A percentile compares a stretch with the other conserved stretches of the same genome.
Conservation (phyloP, 192 early-diverging fungal species). For the Entophlyctis helioformis region DNA sequence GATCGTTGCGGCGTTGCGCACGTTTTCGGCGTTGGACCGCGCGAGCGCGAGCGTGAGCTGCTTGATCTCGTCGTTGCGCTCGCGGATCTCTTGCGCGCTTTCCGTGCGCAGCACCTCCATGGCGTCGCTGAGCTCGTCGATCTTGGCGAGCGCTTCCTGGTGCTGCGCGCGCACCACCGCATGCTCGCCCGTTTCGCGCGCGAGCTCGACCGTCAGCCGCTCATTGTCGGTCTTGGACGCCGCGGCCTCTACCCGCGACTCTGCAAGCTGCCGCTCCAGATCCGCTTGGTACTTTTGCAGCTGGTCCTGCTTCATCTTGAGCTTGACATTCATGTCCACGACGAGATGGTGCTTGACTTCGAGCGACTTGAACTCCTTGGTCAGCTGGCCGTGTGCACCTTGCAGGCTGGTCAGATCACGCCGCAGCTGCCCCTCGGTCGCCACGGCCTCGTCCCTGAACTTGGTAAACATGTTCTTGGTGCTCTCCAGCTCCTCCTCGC, state of each 20-base stretch:
- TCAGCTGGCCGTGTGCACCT: constrained; percentile 13
- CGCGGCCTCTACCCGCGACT: not conserved
- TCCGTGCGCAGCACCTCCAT: constrained; percentile 22
- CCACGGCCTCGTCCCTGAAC: constrained; percentile 9
- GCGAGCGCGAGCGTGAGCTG: constrained; percentile 17
- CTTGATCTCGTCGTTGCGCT: constrained; percentile 22
- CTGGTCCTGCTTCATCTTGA: constrained; percentile 10
- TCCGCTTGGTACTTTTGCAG: constrained; percentile 12
- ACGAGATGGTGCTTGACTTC: constrained; percentile 14
- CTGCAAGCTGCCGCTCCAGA: constrained; percentile 5
- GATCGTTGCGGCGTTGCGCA: constrained; percentile 12
- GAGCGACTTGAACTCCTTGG: constrained; percentile 13
- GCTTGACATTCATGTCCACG: constrained; percentile 15
- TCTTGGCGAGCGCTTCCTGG: constrained; percentile 22
- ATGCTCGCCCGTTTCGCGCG: constrained; percentile 2
- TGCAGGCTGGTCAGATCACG: constrained; percentile 8
- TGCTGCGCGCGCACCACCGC: constrained; percentile 26
- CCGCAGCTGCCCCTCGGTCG: constrained; percentile 10
- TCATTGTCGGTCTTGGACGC: constrained; percentile 5
- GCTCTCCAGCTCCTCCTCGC: constrained; percentile 30
- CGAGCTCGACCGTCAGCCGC: constrained; percentile 7
- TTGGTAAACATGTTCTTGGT: constrained; percentile 10
- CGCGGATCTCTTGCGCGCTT: constrained; percentile 13
- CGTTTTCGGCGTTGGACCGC: constrained; percentile 14
- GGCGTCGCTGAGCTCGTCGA: constrained; percentile 19